Evolutionary conservation across 1,284 basidiomycete genomes (phyloP).

Genomic region (Apiotrichum domesticum): DNA sequence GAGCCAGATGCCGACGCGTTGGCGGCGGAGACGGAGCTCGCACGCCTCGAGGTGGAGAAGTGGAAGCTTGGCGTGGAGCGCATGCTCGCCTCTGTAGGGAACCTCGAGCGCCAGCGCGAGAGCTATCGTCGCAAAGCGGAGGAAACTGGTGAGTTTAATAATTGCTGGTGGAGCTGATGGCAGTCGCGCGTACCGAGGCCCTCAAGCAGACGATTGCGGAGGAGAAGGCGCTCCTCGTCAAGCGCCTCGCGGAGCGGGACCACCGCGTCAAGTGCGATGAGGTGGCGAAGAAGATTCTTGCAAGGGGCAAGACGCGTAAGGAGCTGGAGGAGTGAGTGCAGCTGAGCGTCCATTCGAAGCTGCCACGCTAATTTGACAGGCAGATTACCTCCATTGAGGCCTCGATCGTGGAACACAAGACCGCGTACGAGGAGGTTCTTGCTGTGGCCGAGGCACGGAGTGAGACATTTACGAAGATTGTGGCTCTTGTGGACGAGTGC

Average conservation of each 20-base stretch:
- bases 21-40: constrained; percentile 24
- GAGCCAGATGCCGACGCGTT: not conserved
- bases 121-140: constrained; percentile 21
- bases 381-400: constrained; percentile 28
- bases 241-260: constrained; percentile 26
- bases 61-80: constrained; percentile 34
- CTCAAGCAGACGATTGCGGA: constrained; percentile 23
- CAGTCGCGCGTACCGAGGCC: constrained; percentile 19
- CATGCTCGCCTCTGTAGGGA: constrained; percentile 26
- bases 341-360: not conserved
- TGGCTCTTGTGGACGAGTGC: constrained; percentile 31
- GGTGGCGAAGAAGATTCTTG: constrained; percentile 30
- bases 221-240: constrained; percentile 29
- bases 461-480: constrained; percentile 30
- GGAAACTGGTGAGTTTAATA: constrained; percentile 29
- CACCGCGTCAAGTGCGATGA: constrained; percentile 37
- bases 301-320: constrained; percentile 25
- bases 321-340: constrained; percentile 39
- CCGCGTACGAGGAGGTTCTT: constrained; percentile 19
- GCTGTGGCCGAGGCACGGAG: constrained; percentile 25
- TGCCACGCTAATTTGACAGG: constrained; percentile 11
- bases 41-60: constrained; percentile 31
- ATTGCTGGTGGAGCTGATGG: not conserved
- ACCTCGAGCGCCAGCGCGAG: constrained; percentile 30
- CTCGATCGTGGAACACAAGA: constrained; percentile 30